Base-by-base conservation (phyloP, 805 yeast species). In the Metschnikowia proteae region DNA sequence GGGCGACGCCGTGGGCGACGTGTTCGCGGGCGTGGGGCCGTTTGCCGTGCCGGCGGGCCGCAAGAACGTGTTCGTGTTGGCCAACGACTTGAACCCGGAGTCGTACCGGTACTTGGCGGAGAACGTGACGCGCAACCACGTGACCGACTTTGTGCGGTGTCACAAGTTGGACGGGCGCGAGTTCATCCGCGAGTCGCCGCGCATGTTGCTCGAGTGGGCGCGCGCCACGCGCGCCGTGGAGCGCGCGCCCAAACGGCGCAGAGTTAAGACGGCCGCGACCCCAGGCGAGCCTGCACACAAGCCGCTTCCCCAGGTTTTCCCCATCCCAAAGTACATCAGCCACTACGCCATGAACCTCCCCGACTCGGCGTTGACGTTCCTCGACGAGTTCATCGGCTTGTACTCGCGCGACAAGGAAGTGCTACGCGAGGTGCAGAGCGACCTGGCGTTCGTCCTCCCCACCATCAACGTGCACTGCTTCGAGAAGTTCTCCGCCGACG, bases 21-120 rank as follows among this genome's bases (percentile, higher is more conserved):
- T 90, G 0, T 88, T 95, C 81, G 98, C 97, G 0, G 99, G 99
- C 41, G 98, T 94, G 1, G 99, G 99, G 0, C 99, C 99, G 4
- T 94, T 95, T 71, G 92, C 96, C 1, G 81, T 94, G 1, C 99
- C 99, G 0, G 96, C 97, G 0, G 98, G 91, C 10, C 89, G 86
- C 65, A 88, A 85, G 52, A 78, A 79, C 11, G 86, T 83, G 8
- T 64, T 91, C 45, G 96, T 88, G 0, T 73, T 94, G 57, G 97
- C 97, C 8, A 94, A 91, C 63, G 99, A 94, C 65, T 73, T 94
- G 63, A 94, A 94, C 61, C 98, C 97, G 0, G 87, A 85, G 51
- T 84, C 96, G 50, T 87, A 71, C 66, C 80, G 81, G 55, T 85
- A 86, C 60, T 75, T 94, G 69, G 64, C 70, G 34, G 76, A 76